Conservation (phyloP, 2,329 filamentous ascomycete genomes). For the Fusarium heterosporum region DNA sequence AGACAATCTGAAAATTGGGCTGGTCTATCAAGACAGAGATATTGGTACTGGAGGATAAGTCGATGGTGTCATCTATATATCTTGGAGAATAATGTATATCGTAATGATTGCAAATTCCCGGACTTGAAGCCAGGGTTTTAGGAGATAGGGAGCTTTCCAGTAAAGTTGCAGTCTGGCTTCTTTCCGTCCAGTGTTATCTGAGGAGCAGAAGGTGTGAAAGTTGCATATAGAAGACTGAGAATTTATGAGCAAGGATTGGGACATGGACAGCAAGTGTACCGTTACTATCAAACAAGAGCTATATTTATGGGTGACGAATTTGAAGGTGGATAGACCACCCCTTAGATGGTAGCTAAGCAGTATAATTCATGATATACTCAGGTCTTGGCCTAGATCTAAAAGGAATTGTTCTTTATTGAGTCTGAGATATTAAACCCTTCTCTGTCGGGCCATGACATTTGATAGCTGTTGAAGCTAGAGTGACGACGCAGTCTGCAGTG, state of each 20-base stretch:
- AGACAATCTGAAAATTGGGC: constrained; percentile 9
- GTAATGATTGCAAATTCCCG: constrained; percentile 51
- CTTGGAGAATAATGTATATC: constrained; percentile 56
- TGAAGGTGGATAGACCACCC: constrained; percentile 39
- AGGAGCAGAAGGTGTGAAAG: constrained; percentile 66
- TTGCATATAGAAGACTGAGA: constrained; percentile 61
- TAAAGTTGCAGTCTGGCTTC: constrained; percentile 63
- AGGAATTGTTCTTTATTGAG: constrained; percentile 43
- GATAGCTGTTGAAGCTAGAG: constrained; percentile 53
- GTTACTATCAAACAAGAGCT: constrained; percentile 68
- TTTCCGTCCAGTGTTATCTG: constrained; percentile 61
- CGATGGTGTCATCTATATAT: constrained; percentile 59
- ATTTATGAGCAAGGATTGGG: constrained; percentile 60
- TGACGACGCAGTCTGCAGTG: constrained; percentile 58
- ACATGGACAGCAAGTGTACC: constrained; percentile 65
- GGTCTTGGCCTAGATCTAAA: constrained; percentile 52
- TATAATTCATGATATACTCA: constrained; percentile 61
- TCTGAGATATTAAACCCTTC: constrained; percentile 38
- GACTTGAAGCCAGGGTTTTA: constrained; percentile 52
- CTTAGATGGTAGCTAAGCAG: constrained; percentile 66
- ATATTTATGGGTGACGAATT: neutral
- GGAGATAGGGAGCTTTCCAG: constrained; percentile 63
- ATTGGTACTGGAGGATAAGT: constrained; percentile 48
- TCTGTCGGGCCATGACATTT: constrained; percentile 34
- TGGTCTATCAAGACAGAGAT: constrained; percentile 9